phyloP scores from a whole-genome alignment of 495 filamentous ascomycete species.

The Lasiosphaeria hispida region DNA sequence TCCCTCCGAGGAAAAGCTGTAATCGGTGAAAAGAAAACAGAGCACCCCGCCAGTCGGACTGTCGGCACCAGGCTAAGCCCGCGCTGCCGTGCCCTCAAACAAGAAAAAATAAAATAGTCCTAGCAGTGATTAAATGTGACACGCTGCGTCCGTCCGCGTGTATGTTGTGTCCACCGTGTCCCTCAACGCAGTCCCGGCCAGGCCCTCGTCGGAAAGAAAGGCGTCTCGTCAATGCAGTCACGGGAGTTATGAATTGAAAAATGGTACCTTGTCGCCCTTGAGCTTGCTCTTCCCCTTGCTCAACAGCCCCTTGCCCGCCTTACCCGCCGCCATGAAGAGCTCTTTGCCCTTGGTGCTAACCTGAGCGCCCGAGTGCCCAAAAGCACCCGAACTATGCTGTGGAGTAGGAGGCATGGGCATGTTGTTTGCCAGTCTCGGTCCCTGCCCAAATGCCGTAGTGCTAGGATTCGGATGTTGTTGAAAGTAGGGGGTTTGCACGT shows the following conservation, averaged over 20 bases:
- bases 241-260: slow-evolving; percentile 38
- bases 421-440: slow-evolving; percentile 23
- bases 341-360: slow-evolving; percentile 80
- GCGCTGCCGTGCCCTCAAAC: neutral
- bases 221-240: neutral
- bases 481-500: slow-evolving; percentile 48
- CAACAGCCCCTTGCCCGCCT: slow-evolving; percentile 81
- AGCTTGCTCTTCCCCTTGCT: slow-evolving; percentile 83
- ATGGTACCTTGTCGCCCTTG: slow-evolving; percentile 74
- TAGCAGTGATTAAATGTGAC: slow-evolving; percentile 5
- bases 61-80: neutral
- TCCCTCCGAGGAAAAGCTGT: no score
- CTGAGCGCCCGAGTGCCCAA: slow-evolving; percentile 44
- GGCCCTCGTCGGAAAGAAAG: neutral
- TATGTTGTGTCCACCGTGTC: neutral
- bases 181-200: slow-evolving; percentile 9
- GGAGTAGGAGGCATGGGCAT: slow-evolving; percentile 28
- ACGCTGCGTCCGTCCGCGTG: neutral
- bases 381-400: slow-evolving; percentile 26
- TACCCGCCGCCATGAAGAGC: slow-evolving; percentile 75
- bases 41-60: neutral
- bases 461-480: slow-evolving; percentile 44
- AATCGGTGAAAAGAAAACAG: neutral
- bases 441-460: slow-evolving; percentile 11
- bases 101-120: slow-evolving; percentile 3